Percentiles rank a stretch among this genome's conserved stretches.
Conservation (phyloP, 305 asterid species). For the Fraxinus albicans region DNA sequence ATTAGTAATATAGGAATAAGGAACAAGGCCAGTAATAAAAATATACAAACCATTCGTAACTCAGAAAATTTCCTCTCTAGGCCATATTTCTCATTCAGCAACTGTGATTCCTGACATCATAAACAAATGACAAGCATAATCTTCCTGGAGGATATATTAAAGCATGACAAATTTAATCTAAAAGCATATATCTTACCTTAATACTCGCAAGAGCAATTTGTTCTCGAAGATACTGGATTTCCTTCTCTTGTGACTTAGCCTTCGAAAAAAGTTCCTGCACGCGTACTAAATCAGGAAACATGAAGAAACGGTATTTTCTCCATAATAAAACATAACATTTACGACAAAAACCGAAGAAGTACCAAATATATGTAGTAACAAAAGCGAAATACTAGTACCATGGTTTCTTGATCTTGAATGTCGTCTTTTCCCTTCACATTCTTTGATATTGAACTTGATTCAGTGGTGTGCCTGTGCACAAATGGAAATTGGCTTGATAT, state of each 20-base stretch:
- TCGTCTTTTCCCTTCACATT: slow-evolving; percentile 56
- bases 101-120: slow-evolving; percentile 68
- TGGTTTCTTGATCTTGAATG: slow-evolving; percentile 64
- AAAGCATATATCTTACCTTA: slow-evolving; percentile 48
- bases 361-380: slow-evolving; percentile 22
- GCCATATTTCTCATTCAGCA: slow-evolving; percentile 75
- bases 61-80: slow-evolving; percentile 84
- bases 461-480: slow-evolving; percentile 52
- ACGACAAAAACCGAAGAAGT: slow-evolving; percentile 26
- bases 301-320: slow-evolving; percentile 8
- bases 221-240: slow-evolving; percentile 67
- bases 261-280: slow-evolving; percentile 65
- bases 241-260: slow-evolving; percentile 70
- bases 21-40: slow-evolving; percentile 21
- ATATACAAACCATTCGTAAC: slow-evolving; percentile 71
- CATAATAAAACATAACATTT: slow-evolving; percentile 27
- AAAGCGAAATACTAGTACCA: slow-evolving; percentile 45
- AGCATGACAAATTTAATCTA: slow-evolving; percentile 2
- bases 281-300: slow-evolving; percentile 20
- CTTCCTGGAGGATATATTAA: slow-evolving; percentile 11
- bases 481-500: slow-evolving; percentile 19
- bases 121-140: slow-evolving; percentile 23
- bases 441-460: slow-evolving; percentile 46
- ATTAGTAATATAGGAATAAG: slow-evolving; percentile 15
- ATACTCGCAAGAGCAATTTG: slow-evolving; percentile 85